Base-by-base conservation (phyloP, 2,329 filamentous ascomycete species). In the Coniosporium tulheliwenetii region DNA sequence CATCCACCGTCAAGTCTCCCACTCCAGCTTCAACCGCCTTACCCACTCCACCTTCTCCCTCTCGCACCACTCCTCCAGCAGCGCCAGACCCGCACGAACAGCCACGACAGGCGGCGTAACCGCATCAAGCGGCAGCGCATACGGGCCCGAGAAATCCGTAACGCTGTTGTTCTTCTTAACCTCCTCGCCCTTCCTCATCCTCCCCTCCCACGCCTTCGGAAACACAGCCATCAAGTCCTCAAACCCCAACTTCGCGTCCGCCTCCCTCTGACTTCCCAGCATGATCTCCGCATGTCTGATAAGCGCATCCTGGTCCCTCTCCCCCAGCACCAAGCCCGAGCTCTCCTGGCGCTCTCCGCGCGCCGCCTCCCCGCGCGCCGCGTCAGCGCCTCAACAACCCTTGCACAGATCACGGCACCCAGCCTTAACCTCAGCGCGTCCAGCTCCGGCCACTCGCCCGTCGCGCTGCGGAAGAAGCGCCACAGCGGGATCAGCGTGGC, bases 31-130 rank as follows among this genome's bases (percentile, higher is more conserved):
- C 16, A 45, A 13, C 16, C 37, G 36, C 10, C 38, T 10, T 31
- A 45, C 39, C 34, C 43, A 45, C 10, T 15, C 34, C 32, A 43
- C 13, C 29, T 37, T 37, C 37, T 45, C 43, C 29, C 26, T 38
- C 37, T 39, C 32, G 12, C 62, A 57, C 55, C 64, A 68, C 48
- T 69, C 65, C 15, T 46, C 45, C 13, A 68, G 45, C 39, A 67
- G 59, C 38, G 52, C 50, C 14, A 62, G 46, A 0, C 62, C 65
- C 32, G 66, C 64, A 0, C 65, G 49, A 2, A 66, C 63, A 1
- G 63, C 64, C 39, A 62, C 56, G n/a, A 66, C 49, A 0, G 65
- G 61, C 5, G 56, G 58, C 1, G 62, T 65, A 26, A 63, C 58
- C 9, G 50, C 47, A 1, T 52, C 52, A 0, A 68, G 45, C 0